phyloP scores from a whole-genome alignment of 805 yeast genomes.

The Kurtzmaniella cleridarum region DNA sequence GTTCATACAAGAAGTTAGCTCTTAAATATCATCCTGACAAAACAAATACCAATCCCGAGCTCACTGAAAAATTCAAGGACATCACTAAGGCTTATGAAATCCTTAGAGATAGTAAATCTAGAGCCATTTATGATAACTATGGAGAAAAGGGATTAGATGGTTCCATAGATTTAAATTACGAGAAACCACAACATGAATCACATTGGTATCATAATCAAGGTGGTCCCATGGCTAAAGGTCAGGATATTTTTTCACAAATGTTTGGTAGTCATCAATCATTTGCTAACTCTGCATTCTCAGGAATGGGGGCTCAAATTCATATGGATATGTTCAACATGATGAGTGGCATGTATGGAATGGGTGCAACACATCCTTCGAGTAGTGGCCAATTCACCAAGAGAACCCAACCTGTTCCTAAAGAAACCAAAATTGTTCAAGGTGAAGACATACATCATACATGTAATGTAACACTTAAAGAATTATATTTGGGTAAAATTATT shows the following conservation, averaged over 20 bases:
- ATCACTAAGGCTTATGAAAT: conserved; percentile 65
- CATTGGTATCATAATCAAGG: conserved; percentile 1
- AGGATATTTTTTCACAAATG: conserved; percentile 31
- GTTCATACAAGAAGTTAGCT: conserved; percentile 34
- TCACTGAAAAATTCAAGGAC: conserved; percentile 53
- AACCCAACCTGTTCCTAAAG: conserved; percentile 6
- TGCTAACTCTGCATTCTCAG: conserved; percentile 10
- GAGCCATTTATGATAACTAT: conserved; percentile 47
- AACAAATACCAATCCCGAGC: conserved; percentile 43
- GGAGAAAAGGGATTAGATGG: conserved; percentile 44
- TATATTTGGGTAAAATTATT: conserved; percentile 52
- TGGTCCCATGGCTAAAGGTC: conserved; percentile 8
- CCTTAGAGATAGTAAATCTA: conserved; percentile 41
- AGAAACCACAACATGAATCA: conserved; percentile 2
- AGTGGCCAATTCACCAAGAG: neutral
- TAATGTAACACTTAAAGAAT: conserved; percentile 47
- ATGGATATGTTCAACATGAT: conserved; percentile 5
- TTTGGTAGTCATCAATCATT: conserved; percentile 29
- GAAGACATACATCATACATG: conserved; percentile 54
- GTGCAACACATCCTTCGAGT: neutral
- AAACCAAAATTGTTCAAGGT: conserved; percentile 25
- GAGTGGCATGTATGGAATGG: conserved; percentile 2
- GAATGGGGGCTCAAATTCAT: conserved; percentile 7
- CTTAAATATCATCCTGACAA: conserved; percentile 63
- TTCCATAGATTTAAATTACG: conserved; percentile 4